Conservation (phyloP, 2,329 filamentous ascomycete species). For the Colletotrichum eleusines region DNA sequence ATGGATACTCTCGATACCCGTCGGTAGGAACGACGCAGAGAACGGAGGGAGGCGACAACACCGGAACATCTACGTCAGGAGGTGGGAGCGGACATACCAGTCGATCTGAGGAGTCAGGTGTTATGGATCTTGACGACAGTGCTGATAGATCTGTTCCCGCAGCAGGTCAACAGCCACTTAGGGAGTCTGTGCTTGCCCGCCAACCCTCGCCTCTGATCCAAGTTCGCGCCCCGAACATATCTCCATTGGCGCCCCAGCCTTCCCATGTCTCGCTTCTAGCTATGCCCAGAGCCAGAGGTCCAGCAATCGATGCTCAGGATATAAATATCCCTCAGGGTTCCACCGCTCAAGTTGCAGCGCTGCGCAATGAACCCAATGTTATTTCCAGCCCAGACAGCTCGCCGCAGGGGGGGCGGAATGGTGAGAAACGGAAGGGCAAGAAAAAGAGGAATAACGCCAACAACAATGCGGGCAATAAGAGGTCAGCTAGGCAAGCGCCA, state of each 20-base stretch:
- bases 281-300: conserved; percentile 56
- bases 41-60: conserved; percentile 26
- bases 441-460: conserved; percentile 61
- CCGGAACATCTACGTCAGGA: conserved; percentile 50
- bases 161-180: conserved; percentile 31
- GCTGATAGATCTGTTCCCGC: conserved; percentile 41
- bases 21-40: conserved; percentile 39
- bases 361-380: conserved; percentile 63
- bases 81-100: conserved; percentile 57
- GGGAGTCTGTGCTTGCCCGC: conserved; percentile 43
- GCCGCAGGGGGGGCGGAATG: conserved; percentile 62
- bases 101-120: conserved; percentile 56
- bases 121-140: conserved; percentile 42
- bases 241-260: conserved; percentile 80
- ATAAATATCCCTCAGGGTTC: conserved; percentile 53
- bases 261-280: conserved; percentile 74
- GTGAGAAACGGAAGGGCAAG: conserved; percentile 63
- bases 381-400: conserved; percentile 72
- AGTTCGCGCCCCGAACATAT: conserved; percentile 76
- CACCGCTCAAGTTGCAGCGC: conserved; percentile 67
- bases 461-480: conserved; percentile 59
- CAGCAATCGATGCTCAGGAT: conserved; percentile 49
- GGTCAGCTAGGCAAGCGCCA: conserved; percentile 62
- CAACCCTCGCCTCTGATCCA: conserved; percentile 72
- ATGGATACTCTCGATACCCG: conserved; percentile 25